Conservation (phyloP, 2,329 filamentous ascomycete genomes). For the Zymoseptoria crescenta region DNA sequence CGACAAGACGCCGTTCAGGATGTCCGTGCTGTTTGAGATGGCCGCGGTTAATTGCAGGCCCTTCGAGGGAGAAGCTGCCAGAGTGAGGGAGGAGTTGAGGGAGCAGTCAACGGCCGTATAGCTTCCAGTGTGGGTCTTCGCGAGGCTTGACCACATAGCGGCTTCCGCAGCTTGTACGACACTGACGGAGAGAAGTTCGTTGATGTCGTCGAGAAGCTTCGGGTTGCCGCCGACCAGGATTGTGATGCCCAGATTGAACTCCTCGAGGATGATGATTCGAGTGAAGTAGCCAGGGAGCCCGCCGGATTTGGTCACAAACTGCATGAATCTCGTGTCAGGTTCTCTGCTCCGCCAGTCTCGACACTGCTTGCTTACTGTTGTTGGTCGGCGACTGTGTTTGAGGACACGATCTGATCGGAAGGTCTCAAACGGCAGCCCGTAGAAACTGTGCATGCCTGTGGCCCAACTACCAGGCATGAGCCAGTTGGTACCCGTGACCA, state of each 20-base stretch:
- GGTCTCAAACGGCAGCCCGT: constrained; percentile 44
- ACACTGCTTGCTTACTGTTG: constrained; percentile 28
- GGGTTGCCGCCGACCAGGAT: constrained; percentile 31
- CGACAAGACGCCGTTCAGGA: constrained; percentile 10
- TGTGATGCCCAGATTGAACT: constrained; percentile 39
- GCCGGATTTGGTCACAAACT: constrained; percentile 39
- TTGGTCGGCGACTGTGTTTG: constrained; percentile 27
- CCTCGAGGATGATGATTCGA: constrained; percentile 34
- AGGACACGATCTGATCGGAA: constrained; percentile 36
- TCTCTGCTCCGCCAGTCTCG: not conserved
- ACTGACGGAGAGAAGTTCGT: constrained; percentile 24
- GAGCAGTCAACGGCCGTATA: constrained; percentile 8
- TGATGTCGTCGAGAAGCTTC: constrained; percentile 12
- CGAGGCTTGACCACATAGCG: constrained; percentile 15
- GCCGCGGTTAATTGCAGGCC: constrained; percentile 18
- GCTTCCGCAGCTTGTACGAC: constrained; percentile 31
- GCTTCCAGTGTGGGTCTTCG: constrained; percentile 11
- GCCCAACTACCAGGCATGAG: constrained; percentile 34
- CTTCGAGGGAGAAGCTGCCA: constrained; percentile 11
- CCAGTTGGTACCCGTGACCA: constrained; percentile 39
- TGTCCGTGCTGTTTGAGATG: constrained; percentile 23
- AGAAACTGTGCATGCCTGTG: constrained; percentile 33
- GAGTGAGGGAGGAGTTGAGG: constrained; percentile 20
- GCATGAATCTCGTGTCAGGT: not conserved
- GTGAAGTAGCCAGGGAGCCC: constrained; percentile 37